Conservation (phyloP, 169 alveolate genomes). For the Hepatocystis sp. region DNA sequence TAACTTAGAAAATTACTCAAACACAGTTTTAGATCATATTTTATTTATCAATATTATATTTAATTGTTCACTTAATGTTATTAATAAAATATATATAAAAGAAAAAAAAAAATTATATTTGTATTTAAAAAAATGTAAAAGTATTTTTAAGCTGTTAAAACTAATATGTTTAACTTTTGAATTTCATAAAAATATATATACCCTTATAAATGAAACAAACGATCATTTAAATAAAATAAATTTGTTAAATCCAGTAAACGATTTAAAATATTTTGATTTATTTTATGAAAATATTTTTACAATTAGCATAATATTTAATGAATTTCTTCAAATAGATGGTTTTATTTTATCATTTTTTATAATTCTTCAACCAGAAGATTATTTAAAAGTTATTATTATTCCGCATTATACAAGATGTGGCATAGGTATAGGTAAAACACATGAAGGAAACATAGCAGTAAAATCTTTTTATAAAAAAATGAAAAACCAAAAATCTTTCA, state of each 20-base stretch:
- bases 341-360: slow-evolving; percentile 26
- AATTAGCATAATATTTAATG: slow-evolving; percentile 10
- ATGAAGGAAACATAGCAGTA: neutral
- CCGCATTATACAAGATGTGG: slow-evolving; percentile 8
- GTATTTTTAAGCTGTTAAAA: slow-evolving; percentile 24
- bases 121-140: slow-evolving; percentile 45
- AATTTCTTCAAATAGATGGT: neutral
- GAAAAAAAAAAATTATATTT: slow-evolving; percentile 47
- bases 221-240: slow-evolving; percentile 23
- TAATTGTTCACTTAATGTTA: slow-evolving; percentile 28
- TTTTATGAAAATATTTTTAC: slow-evolving; percentile 39
- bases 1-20: neutral
- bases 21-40: slow-evolving; percentile 3
- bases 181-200: slow-evolving; percentile 38
- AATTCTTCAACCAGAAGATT: slow-evolving; percentile 31
- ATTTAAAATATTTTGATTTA: neutral
- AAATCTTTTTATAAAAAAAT: too few species aligned
- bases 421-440: neutral
- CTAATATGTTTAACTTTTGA: slow-evolving; percentile 59
- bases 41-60: slow-evolving; percentile 18
- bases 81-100: slow-evolving; percentile 36
- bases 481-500: too few species aligned
- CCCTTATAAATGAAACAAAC: slow-evolving; percentile 37
- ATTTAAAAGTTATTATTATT: slow-evolving; percentile 35
- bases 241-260: slow-evolving; percentile 28